Evolutionary conservation across 768 basidiomycete species (phyloP), one percentile per base, ranked within the genome.

Genomic region (Boletus eberwhitei): DNA sequence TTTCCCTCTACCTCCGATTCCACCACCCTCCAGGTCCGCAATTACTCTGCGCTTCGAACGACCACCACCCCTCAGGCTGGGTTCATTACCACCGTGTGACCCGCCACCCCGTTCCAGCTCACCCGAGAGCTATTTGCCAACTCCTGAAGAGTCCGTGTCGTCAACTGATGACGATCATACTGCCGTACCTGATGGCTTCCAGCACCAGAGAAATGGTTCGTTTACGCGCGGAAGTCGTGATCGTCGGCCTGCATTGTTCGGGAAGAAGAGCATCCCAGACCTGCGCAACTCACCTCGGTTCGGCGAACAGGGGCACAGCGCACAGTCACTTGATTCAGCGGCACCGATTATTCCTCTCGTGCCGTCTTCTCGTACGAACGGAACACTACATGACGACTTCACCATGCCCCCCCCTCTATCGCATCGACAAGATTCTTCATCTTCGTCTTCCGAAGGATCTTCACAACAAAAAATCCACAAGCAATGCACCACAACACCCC

Each of bases 261-360:
- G 76, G 34, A 94, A 92, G 76, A 90, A 94, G 72, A 93, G 91
- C 53, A 76, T 96, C 53, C 93, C 94, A 8, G 93, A 97, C 65
- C 74, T 96, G 44, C 81, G 88, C 26, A 81, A 73, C 16, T 73
- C 77, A 31, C 24, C 58, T 43, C 80, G 76, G 43, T 64, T 79
- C 37, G 74, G 70, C 74, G 55, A 63, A 53, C 53, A 55, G 14
- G 58, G 59, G 53, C 50, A 54, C 42, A 52, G 38, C 31, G 66
- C 66, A 59, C 66, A 66, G 49, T 53, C 59, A 50, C 65, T 67
- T 16, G 70, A 71, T 29, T 54, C 65, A 34, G 57, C 64, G 14
- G 24, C 59, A 42, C 59, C 46, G 3, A 14, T 39, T 19, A 42
- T 55, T 31, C 58, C 61, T 41, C 48, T 54, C 14, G 8, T 42